Evolutionary conservation across 2,329 filamentous ascomycete genomes (phyloP).

Genomic region (Graphiopsis chlorocephala): DNA sequence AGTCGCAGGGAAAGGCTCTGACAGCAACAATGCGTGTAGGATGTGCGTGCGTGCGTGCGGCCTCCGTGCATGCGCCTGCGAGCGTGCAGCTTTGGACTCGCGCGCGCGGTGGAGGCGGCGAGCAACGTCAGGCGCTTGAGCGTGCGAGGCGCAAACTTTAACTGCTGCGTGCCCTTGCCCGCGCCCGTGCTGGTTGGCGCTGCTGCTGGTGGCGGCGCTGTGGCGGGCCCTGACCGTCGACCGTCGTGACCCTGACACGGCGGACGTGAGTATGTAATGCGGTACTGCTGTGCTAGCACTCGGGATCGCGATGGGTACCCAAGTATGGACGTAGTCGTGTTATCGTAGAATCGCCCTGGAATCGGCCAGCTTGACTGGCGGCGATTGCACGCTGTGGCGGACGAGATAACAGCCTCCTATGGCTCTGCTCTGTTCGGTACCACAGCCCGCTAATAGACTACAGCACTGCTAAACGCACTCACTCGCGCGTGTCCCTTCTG

Average conservation of each 20-base stretch:
- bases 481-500: background rate
- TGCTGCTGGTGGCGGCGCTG: background rate
- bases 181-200: background rate
- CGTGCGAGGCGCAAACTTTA: conserved; percentile 13
- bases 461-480: background rate
- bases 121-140: background rate
- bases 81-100: conserved; percentile 6
- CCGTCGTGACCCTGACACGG: background rate
- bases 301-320: background rate
- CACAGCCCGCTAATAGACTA: background rate
- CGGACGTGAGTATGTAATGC: background rate
- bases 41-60: background rate
- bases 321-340: background rate
- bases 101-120: background rate
- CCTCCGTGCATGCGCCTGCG: conserved; percentile 7
- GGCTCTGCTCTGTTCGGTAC: background rate
- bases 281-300: background rate
- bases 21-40: background rate
- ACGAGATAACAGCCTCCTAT: background rate
- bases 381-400: background rate
- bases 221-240: background rate
- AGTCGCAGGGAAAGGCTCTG: background rate
- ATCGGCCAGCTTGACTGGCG: background rate
- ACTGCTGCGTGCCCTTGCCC: background rate
- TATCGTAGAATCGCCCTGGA: background rate